These are phyloP conservation scores for Aspergillus cristatus DNA, from an alignment of 495 filamentous ascomycete genomes.

Conservation along the genomic window DNA sequence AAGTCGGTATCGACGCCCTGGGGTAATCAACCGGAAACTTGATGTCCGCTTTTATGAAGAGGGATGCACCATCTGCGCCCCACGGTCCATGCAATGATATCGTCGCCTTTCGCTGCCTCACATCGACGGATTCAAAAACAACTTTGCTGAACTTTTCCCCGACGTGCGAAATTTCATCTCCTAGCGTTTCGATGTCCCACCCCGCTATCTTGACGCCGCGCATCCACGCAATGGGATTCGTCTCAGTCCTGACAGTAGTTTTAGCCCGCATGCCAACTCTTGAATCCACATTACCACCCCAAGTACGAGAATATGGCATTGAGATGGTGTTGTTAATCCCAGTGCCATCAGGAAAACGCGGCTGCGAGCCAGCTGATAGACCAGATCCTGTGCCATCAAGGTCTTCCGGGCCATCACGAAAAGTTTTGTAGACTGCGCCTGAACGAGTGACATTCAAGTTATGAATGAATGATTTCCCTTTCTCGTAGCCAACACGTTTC, in stretches of 20 bases:
- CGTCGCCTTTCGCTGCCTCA: conserved; percentile 58
- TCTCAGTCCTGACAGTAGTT: conserved; percentile 43
- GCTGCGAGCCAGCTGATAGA: conserved; percentile 20
- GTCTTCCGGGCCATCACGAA: conserved; percentile 47
- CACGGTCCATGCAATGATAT: conserved; percentile 84
- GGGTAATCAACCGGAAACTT: conserved; percentile 77
- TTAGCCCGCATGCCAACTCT: conserved; percentile 58
- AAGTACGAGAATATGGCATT: conserved; percentile 33
- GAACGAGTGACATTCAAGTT: conserved; percentile 68
- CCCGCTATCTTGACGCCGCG: conserved; percentile 74
- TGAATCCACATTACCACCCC: conserved; percentile 38
- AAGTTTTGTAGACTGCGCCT: conserved; percentile 80
- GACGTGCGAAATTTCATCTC: conserved; percentile 80
- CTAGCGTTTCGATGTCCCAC: conserved; percentile 74
- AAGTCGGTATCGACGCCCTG: conserved; percentile 50
- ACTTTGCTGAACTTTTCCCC: conserved; percentile 77
- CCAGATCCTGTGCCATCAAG: conserved; percentile 24
- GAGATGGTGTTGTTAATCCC: conserved; percentile 42
- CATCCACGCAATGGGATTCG: conserved; percentile 89
- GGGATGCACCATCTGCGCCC: conserved; percentile 58
- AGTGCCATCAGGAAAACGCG: conserved; percentile 20
- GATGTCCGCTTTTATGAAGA: conserved; percentile 71
- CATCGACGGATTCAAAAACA: conserved; percentile 75
- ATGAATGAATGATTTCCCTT: conserved; percentile 53
- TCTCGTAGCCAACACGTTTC: conserved; percentile 65